Evolutionary conservation across 1,284 basidiomycete species (phyloP), one percentile per base, ranked within the genome.

Genomic region (Heterobasidion occidentale): DNA sequence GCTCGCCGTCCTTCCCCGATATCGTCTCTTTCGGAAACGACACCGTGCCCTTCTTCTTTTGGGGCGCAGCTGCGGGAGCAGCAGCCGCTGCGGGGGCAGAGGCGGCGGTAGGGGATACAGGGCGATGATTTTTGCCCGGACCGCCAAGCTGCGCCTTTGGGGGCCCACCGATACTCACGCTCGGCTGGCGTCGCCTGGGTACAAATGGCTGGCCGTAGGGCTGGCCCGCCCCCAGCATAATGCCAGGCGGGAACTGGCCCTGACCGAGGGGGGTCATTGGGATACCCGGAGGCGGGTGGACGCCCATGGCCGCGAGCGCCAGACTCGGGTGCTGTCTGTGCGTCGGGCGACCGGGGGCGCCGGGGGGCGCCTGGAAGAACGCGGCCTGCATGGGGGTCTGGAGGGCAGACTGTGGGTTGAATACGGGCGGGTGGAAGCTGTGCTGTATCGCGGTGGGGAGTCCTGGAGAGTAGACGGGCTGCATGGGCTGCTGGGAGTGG

Each of bases 61-160:
- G 38, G 38, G 7, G 12, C 38, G 38, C 38, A 57, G 63, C 58
- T n/a, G 60, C 63, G 20, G 67, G 61, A 9, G 63, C 53, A 9
- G 67, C 49, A 9, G 67, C 52, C 14, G 67, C 59, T 51, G 64
- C 55, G 9, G 67, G 64, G 20, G 61, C 61, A 3, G 61, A 58
- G 50, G 58, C 61, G 42, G 70, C 65, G 38, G 67, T 63, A 35
- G 76, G 70, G 2, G 84, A 83, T 57, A 86, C 68, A 15, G 87
- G 86, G 66, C 82, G 86, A 54, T 83, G 76, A 70, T 88, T 91
- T 54, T 86, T 78, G 54, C 81, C 79, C 8, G 87, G 89, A 2
- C 89, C 89, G 15, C 89, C 89, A 7, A 92, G 72, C 2, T 83
- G 77, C 1, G 90, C 90, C 67, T 92, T 92, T 15, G 90, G 89